phyloP scores from a whole-genome alignment of 192 early-diverging fungal species.

The Umbelopsis sp. region DNA sequence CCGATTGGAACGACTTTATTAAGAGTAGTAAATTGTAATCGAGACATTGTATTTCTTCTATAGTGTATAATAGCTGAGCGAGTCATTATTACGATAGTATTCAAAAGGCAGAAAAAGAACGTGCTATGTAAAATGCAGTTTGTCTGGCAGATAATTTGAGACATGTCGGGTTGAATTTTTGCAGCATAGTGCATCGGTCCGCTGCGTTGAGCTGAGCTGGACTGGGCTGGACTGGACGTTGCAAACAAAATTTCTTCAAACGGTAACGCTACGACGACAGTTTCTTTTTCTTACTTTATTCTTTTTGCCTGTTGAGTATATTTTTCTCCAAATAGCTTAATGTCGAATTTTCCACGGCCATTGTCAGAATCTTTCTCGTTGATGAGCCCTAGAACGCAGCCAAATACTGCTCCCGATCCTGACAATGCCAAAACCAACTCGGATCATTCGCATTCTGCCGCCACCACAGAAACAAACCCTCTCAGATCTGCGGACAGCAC shows the following conservation, averaged over 20 bases:
- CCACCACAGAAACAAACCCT: not conserved
- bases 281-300: not conserved
- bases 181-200: not conserved
- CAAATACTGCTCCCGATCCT: not conserved
- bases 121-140: too few relatives aligned
- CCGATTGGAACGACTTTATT: constrained; percentile 52
- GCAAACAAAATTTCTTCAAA: constrained; percentile 15
- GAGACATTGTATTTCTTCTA: not conserved
- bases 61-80: too few relatives aligned
- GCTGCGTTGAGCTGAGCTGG: too few relatives aligned
- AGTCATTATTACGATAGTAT: too few relatives aligned
- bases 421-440: constrained; percentile 1
- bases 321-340: not conserved
- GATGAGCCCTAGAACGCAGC: constrained; percentile 17
- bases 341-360: constrained; percentile 17
- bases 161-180: not conserved
- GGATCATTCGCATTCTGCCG: not conserved
- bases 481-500: not conserved
- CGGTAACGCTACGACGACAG: not conserved
- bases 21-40: constrained; percentile 32
- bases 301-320: not conserved
- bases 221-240: too few relatives aligned
- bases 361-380: constrained; percentile 19
- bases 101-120: too few relatives aligned
- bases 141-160: not conserved